Percentiles rank a stretch among this genome's conserved stretches.
These are phyloP conservation scores for Cystobasidiaceae sp. DNA, from an alignment of 1,284 basidiomycete genomes.

Conservation along the genomic window DNA sequence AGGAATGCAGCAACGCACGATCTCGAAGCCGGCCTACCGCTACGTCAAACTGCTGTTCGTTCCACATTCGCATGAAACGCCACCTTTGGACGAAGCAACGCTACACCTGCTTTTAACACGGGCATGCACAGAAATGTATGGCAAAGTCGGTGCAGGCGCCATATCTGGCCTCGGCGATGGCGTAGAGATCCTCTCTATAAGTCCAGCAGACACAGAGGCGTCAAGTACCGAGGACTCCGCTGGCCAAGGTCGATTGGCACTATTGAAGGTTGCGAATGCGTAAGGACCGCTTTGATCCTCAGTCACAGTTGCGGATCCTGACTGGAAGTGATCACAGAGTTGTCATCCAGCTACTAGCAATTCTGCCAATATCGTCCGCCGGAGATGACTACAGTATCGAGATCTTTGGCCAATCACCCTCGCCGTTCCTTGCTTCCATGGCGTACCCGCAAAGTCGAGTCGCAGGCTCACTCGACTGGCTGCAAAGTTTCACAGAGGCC, in stretches of 20 bases:
- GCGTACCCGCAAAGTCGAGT: not conserved
- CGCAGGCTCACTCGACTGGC: conserved; percentile 6
- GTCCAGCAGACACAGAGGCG: not conserved
- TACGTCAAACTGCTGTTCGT: conserved; percentile 19
- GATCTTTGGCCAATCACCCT: conserved; percentile 5
- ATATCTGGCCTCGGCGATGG: conserved; percentile 14
- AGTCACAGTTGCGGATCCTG: too few relatives aligned
- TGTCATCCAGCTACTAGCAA: conserved; percentile 16
- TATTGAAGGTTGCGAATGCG: conserved; percentile 7
- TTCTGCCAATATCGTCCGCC: conserved; percentile 9
- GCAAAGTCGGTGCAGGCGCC: conserved; percentile 22
- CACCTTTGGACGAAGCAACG: conserved; percentile 19
- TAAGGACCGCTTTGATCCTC: not conserved
- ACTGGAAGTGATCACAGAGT: too few relatives aligned
- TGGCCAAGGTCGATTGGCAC: not conserved
- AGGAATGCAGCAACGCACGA: not conserved
- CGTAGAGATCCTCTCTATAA: conserved; percentile 12
- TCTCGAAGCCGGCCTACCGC: not conserved
- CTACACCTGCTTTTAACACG: conserved; percentile 14
- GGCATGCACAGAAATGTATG: conserved; percentile 13
- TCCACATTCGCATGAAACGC: not conserved
- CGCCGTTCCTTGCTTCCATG: not conserved
- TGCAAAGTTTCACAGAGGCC: conserved; percentile 5
- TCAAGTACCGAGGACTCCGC: not conserved
- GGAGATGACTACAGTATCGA: conserved; percentile 5